phyloP scores from a whole-genome alignment of 2,329 filamentous ascomycete genomes.

The Trichoderma sp. region DNA sequence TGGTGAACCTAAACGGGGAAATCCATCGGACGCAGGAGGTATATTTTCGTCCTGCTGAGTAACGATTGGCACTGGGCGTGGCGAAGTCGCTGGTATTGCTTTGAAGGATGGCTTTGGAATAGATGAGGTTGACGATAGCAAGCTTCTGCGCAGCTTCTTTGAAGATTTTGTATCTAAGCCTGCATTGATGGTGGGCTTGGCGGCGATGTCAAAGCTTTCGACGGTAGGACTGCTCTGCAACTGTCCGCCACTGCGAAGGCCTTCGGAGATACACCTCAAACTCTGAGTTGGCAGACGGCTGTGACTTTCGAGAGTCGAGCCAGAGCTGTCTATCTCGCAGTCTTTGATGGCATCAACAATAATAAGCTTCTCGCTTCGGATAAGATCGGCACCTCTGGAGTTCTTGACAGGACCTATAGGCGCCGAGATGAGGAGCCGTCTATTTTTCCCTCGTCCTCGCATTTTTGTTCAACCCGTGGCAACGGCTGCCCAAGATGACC shows the following conservation, averaged over 20 bases:
- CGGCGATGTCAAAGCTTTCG: conserved; percentile 29
- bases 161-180: conserved; percentile 13
- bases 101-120: conserved; percentile 19
- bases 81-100: conserved; percentile 20
- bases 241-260: conserved; percentile 28
- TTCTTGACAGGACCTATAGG: conserved; percentile 39
- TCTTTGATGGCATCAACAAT: conserved; percentile 38
- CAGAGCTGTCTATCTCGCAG: conserved; percentile 27
- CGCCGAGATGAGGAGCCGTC: conserved; percentile 33
- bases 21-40: conserved; percentile 19
- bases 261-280: conserved; percentile 31
- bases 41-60: conserved; percentile 30
- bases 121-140: conserved; percentile 20
- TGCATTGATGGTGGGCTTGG: conserved; percentile 24
- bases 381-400: conserved; percentile 35
- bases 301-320: conserved; percentile 17
- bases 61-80: conserved; percentile 17
- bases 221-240: conserved; percentile 31
- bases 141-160: conserved; percentile 22
- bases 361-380: conserved; percentile 34
- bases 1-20: background rate
- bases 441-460: conserved; percentile 22
- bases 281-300: conserved; percentile 20
- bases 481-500: background rate
- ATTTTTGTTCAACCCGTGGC: background rate